Base-by-base conservation (phyloP, 352 stramenopile genomes). In the Globisporangium lucens region DNA sequence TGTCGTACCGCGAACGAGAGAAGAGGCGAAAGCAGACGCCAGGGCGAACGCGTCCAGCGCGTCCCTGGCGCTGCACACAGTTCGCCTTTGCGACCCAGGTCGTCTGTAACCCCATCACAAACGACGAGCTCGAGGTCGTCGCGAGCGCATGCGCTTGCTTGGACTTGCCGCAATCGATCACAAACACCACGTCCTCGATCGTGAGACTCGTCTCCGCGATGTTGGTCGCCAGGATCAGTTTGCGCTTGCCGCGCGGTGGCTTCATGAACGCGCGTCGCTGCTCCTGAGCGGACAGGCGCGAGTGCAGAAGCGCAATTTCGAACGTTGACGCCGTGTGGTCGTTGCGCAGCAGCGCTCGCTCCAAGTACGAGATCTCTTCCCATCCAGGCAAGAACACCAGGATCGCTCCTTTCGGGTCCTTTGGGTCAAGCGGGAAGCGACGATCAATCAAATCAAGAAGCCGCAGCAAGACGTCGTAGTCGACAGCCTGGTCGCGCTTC, bases 131-230 rank as follows among this genome's bases (percentile, higher is more conserved):
- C 9, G 77, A 89, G 12, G 77, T 87, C 8, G 76, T 76, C 24
- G 75, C 81, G 38, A 93, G 79, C 0, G 76, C 75, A 59, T 91
- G 83, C 22, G 78, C 78, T 55, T 96, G 87, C 70, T 93, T 96
- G 0, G 82, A 91, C 60, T 94, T 96, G 63, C 87, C 87, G 52
- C 78, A 93, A 58, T 96, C 88, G 46, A 96, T 84, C 4, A 96
- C 88, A 63, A 97, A 97, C 10, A 94, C 91, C 29, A 99, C 93
- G 65, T 96, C 88, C 41, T 98, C 93, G n/a, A 99, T 97, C 13
- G 97, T 99, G 4, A 99, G 77, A 71, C 89, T 98, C 13, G 96
- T 98, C 77, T 99, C 97, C 5, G 96, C 96, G 57, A 99, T 98
- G 70, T 98, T 99, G 0, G 97, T 99, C 5, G 92, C 81, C 56